Evolutionary conservation across 441 rosid genomes (phyloP).

Genomic region (Croton laevigatus): DNA sequence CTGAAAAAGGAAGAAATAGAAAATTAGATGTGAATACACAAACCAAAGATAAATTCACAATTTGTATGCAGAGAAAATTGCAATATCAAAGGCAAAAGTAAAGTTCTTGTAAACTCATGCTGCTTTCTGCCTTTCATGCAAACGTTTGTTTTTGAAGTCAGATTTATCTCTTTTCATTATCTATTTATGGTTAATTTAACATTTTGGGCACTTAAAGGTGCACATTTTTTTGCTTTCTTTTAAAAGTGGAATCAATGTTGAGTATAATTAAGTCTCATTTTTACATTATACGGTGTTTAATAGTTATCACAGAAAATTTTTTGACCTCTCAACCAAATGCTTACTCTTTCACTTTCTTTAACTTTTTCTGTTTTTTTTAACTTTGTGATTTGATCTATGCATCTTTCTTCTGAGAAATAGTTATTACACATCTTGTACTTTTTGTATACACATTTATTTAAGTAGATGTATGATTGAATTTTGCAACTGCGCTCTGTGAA

Average conservation of each 20-base stretch:
- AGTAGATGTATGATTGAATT: no score
- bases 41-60: background rate
- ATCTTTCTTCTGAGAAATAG: background rate
- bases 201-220: background rate
- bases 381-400: background rate
- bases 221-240: background rate
- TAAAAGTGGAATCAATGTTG: background rate
- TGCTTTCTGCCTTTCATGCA: background rate
- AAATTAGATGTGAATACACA: background rate
- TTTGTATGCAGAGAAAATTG: no score
- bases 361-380: background rate
- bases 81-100: background rate
- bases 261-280: background rate
- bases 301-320: background rate
- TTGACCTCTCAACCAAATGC: no score
- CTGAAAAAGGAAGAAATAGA: background rate
- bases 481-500: background rate
- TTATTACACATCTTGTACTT: background rate
- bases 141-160: background rate
- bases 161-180: background rate
- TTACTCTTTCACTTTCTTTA: background rate
- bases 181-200: background rate
- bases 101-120: background rate
- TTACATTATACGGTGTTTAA: background rate
- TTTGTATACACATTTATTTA: background rate